These are phyloP conservation scores for Spinellus fusiger DNA, from an alignment of 192 early-diverging fungal species.

Conservation along the genomic window DNA sequence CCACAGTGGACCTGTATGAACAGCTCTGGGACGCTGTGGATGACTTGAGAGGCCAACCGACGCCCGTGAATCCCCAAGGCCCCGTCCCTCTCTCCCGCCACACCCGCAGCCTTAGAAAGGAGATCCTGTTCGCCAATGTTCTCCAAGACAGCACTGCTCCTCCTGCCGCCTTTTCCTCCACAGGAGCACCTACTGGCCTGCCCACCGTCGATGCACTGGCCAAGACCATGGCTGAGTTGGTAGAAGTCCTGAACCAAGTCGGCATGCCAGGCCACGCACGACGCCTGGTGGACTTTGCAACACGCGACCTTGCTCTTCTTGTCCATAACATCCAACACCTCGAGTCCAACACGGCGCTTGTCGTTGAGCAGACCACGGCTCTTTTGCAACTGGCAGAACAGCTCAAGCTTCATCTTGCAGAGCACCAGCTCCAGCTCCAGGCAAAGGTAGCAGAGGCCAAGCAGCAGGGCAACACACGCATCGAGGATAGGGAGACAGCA, in stretches of 20 bases:
- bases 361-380: slow-evolving; percentile 32
- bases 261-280: slow-evolving; percentile 43
- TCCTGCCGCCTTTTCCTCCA: not conserved
- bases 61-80: not conserved
- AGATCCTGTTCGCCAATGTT: slow-evolving; percentile 3
- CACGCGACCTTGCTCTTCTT: slow-evolving; percentile 32
- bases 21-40: slow-evolving; percentile 17
- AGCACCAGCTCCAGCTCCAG: slow-evolving; percentile 52
- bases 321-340: not conserved
- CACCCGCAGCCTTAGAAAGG: not conserved
- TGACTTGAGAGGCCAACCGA: slow-evolving; percentile 24
- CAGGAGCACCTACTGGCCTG: not conserved
- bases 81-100: not conserved
- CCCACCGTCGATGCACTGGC: slow-evolving; percentile 18
- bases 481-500: slow-evolving; percentile 38
- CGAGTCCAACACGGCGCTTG: slow-evolving; percentile 36
- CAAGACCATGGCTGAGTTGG: slow-evolving; percentile 24
- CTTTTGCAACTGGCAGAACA: slow-evolving; percentile 16
- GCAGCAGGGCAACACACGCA: slow-evolving; percentile 35
- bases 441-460: slow-evolving; percentile 43
- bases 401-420: slow-evolving; percentile 48
- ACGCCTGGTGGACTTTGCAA: slow-evolving; percentile 55
- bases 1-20: slow-evolving; percentile 28
- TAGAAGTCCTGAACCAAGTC: slow-evolving; percentile 14
- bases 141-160: slow-evolving; percentile 3